Conservation (phyloP, 2,329 filamentous ascomycete species). For the Curvularia eragrostidis region DNA sequence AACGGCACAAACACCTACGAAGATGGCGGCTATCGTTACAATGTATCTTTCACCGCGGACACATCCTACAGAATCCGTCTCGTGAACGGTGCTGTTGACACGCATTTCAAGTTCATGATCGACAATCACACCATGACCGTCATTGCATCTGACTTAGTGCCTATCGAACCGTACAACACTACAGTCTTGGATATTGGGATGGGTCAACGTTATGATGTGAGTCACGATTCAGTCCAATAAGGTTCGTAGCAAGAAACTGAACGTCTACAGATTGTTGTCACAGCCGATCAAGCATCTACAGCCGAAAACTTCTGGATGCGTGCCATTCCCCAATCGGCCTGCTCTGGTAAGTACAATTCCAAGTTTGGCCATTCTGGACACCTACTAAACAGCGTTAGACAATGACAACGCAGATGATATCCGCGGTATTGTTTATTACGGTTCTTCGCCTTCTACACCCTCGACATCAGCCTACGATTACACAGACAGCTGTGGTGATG, state of each 20-base stretch:
- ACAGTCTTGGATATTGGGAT: conserved; percentile 51
- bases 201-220: conserved; percentile 50
- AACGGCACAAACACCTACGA: conserved; percentile 54
- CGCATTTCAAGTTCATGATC: conserved; percentile 53
- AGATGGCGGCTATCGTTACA: conserved; percentile 44
- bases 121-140: conserved; percentile 54
- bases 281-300: conserved; percentile 37
- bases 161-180: conserved; percentile 51
- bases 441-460: conserved; percentile 35
- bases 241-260: neutral
- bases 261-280: conserved; percentile 32
- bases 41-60: conserved; percentile 46
- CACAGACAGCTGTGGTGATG: conserved; percentile 48
- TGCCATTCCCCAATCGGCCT: conserved; percentile 51
- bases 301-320: conserved; percentile 47
- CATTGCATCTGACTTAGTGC: conserved; percentile 54
- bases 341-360: conserved; percentile 24
- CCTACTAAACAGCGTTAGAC: neutral
- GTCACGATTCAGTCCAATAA: neutral
- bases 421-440: conserved; percentile 50
- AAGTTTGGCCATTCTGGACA: no score
- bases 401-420: conserved; percentile 45
- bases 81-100: conserved; percentile 53
- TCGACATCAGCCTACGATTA: conserved; percentile 45
- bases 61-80: conserved; percentile 53